phyloP scores from a whole-genome alignment of 2,329 filamentous ascomycete genomes.

The Dactylellina leptospora region DNA sequence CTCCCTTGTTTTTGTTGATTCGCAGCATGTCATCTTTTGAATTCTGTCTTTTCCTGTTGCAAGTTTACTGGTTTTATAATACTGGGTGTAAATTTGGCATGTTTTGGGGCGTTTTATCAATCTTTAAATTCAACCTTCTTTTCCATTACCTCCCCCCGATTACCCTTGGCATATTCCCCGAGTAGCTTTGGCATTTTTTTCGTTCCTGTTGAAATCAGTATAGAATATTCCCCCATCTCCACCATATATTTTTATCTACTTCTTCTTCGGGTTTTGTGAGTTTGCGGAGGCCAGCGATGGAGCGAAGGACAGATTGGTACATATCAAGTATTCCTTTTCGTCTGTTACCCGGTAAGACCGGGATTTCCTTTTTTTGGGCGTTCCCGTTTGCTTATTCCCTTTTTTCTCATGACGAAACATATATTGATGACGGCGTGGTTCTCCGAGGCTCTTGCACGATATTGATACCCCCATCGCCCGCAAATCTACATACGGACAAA shows the following conservation, averaged over 20 bases:
- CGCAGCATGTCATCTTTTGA: conserved; percentile 6
- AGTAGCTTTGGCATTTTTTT: neutral
- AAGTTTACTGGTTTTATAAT: conserved; percentile 21
- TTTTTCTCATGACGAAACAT: conserved; percentile 1
- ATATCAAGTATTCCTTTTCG: conserved; percentile 2
- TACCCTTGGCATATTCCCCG: conserved; percentile 3
- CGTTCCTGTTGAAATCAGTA: neutral
- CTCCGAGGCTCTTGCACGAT: conserved; percentile 6
- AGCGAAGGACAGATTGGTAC: conserved; percentile 12
- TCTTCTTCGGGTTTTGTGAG: neutral
- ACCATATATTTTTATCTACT: neutral
- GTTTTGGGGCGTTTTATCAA: conserved; percentile 47
- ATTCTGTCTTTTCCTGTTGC: conserved; percentile 2
- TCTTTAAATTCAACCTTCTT: conserved; percentile 28
- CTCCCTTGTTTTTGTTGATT: conserved; percentile 13
- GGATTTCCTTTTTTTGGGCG: neutral
- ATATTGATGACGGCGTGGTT: conserved; percentile 5
- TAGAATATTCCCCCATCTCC: conserved; percentile 3
- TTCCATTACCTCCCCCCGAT: conserved; percentile 1
- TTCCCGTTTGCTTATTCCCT: neutral
- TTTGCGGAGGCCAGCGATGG: neutral
- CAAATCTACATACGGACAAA: conserved; percentile 9
- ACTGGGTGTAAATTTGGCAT: conserved; percentile 52
- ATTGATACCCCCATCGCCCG: conserved; percentile 40
- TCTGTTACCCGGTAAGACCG: neutral